phyloP scores from a whole-genome alignment of 805 yeast genomes.

The Cyberlindnera nakhonratchasimensis region DNA sequence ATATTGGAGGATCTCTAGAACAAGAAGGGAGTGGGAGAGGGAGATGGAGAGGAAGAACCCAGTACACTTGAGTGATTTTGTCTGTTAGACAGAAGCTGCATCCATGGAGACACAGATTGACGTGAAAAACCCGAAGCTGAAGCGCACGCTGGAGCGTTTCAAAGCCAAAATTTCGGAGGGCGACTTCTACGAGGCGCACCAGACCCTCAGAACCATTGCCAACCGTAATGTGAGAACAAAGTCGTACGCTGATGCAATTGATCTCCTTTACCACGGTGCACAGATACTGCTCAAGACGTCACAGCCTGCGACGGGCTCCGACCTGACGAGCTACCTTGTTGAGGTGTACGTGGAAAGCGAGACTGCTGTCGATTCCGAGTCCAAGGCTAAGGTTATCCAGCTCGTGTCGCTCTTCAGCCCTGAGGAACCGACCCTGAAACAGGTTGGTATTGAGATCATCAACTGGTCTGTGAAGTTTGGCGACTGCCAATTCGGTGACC shows the following conservation, averaged over 20 bases:
- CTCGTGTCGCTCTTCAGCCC: conserved; percentile 42
- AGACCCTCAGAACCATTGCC: conserved; percentile 84
- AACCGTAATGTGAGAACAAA: conserved; percentile 74
- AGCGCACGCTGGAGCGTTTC: conserved; percentile 61
- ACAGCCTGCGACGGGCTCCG: conserved; percentile 80
- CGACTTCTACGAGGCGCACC: conserved; percentile 93
- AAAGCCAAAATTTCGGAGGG: conserved; percentile 65
- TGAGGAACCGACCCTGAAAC: conserved; percentile 58
- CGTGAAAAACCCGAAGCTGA: conserved; percentile 39
- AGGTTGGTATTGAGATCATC: conserved; percentile 60
- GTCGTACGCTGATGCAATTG: conserved; percentile 68
- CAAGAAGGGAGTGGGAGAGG: too few relatives aligned
- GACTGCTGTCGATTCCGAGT: conserved; percentile 38
- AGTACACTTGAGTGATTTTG: too few relatives aligned
- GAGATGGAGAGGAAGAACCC: too few relatives aligned
- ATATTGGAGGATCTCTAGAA: too few relatives aligned
- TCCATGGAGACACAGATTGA: conserved; percentile 16
- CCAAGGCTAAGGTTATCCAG: conserved; percentile 47
- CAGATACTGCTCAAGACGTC: conserved; percentile 61
- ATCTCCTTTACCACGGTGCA: conserved; percentile 69
- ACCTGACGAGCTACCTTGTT: conserved; percentile 67
- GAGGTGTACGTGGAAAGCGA: conserved; percentile 59
- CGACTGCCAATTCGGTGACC: conserved; percentile 62
- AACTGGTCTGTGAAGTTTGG: conserved; percentile 60
- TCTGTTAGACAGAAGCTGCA: too few relatives aligned